Percentiles rank a stretch among this genome's conserved stretches.
Conservation (phyloP, 495 filamentous ascomycete species). For the Bathelium albidoporum region DNA sequence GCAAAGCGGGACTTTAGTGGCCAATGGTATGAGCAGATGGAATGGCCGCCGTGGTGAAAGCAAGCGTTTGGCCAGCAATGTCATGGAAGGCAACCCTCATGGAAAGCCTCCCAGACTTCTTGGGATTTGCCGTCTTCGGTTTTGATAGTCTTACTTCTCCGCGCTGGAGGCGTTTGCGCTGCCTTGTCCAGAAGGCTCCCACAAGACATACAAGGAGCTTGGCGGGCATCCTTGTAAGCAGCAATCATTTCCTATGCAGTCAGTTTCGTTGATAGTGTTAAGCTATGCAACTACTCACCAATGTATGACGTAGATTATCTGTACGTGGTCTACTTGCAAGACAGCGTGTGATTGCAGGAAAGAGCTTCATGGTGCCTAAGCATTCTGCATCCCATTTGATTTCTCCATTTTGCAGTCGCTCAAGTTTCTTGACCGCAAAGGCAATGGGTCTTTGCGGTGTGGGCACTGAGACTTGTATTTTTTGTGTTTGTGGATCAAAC, state of each 20-base stretch:
- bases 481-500: conserved; percentile 11
- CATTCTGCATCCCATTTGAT: conserved; percentile 17
- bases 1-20: not conserved
- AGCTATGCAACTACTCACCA: conserved; percentile 15
- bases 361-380: conserved; percentile 12
- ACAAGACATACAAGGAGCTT: conserved; percentile 17
- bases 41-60: not conserved
- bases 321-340: conserved; percentile 14
- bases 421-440: conserved; percentile 14
- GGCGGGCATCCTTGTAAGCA: conserved; percentile 17
- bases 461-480: not conserved
- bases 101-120: conserved; percentile 21
- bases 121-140: conserved; percentile 4
- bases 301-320: conserved; percentile 18
- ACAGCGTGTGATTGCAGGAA: conserved; percentile 15
- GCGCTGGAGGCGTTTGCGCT: conserved; percentile 11
- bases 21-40: not conserved
- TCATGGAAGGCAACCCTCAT: conserved; percentile 8
- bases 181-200: conserved; percentile 11
- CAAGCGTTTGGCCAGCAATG: not conserved
- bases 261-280: conserved; percentile 1
- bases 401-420: conserved; percentile 12
- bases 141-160: conserved; percentile 15
- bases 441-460: conserved; percentile 4
- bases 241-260: conserved; percentile 24